phyloP scores from a whole-genome alignment of 352 stramenopile genomes.

The Vaucheria bursata region DNA sequence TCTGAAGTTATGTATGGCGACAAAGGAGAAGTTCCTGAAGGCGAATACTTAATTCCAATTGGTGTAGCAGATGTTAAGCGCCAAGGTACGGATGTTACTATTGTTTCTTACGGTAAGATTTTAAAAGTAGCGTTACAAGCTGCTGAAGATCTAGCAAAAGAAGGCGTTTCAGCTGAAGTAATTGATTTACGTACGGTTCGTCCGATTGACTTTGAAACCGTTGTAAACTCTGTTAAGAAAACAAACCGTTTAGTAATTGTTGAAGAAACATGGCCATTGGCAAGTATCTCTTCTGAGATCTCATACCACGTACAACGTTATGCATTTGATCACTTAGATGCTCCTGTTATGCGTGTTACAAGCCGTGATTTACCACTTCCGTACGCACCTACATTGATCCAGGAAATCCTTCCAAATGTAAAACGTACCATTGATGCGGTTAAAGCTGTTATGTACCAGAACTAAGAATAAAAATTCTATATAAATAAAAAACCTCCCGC shows the following conservation, averaged over 20 bases:
- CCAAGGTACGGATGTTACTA: slow-evolving; percentile 86
- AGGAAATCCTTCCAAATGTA: background rate
- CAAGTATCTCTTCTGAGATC: background rate
- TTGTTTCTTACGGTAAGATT: slow-evolving; percentile 91
- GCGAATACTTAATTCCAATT: slow-evolving; percentile 53
- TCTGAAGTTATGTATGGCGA: slow-evolving; percentile 1
- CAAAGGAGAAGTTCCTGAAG: background rate
- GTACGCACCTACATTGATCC: background rate
- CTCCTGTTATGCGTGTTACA: background rate
- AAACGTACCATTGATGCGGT: background rate
- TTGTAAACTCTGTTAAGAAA: slow-evolving; percentile 94
- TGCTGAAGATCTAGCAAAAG: slow-evolving; percentile 75
- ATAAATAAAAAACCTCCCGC: no score
- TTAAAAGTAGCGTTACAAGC: slow-evolving; percentile 86
- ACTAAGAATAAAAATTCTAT: background rate
- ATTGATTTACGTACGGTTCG: slow-evolving; percentile 82
- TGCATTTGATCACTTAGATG: background rate
- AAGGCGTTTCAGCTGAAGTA: slow-evolving; percentile 89
- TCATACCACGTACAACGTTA: background rate
- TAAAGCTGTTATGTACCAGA: background rate
- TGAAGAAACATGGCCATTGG: slow-evolving; percentile 65
- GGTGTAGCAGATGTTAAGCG: slow-evolving; percentile 88
- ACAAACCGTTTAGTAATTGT: slow-evolving; percentile 89
- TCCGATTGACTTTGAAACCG: slow-evolving; percentile 88
- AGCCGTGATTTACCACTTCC: background rate